phyloP scores from a whole-genome alignment of 352 stramenopile genomes.

The Globisporangium yorkense region DNA sequence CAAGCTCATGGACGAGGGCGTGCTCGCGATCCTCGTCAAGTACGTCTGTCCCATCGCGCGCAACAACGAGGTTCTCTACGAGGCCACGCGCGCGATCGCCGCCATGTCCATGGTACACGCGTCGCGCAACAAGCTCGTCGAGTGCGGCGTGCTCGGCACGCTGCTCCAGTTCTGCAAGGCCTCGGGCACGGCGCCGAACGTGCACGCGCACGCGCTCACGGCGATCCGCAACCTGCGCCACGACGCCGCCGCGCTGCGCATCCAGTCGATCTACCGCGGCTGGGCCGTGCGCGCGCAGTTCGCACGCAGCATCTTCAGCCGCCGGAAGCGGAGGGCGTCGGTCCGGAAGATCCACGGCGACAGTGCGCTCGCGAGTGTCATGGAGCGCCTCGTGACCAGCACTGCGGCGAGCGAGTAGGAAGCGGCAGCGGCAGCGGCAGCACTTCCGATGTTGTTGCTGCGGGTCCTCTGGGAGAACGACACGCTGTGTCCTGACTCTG shows the following conservation, averaged over 20 bases:
- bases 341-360: constrained; percentile 22
- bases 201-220: constrained; percentile 32
- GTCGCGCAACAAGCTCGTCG: constrained; percentile 45
- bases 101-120: constrained; percentile 61
- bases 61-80: constrained; percentile 45
- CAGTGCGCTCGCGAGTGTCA: constrained; percentile 15
- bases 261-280: constrained; percentile 64
- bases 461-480: too few species aligned
- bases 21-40: constrained; percentile 60
- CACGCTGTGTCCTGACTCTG: background rate
- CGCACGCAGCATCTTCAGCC: constrained; percentile 18
- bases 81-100: constrained; percentile 50
- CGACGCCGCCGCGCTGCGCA: constrained; percentile 62
- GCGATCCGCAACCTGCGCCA: constrained; percentile 63
- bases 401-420: background rate
- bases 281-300: constrained; percentile 46
- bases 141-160: constrained; percentile 49
- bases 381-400: constrained; percentile 23
- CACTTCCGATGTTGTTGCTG: too few species aligned
- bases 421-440: too few species aligned
- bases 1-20: constrained; percentile 63
- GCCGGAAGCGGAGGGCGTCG: constrained; percentile 26
- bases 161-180: constrained; percentile 53
- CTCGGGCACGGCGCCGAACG: constrained; percentile 26
- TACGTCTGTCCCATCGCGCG: constrained; percentile 54